Percentiles rank a stretch among this genome's conserved stretches.
Evolutionary conservation across 1,284 basidiomycete species (phyloP).

Genomic region (Cystobasidiaceae sp.): DNA sequence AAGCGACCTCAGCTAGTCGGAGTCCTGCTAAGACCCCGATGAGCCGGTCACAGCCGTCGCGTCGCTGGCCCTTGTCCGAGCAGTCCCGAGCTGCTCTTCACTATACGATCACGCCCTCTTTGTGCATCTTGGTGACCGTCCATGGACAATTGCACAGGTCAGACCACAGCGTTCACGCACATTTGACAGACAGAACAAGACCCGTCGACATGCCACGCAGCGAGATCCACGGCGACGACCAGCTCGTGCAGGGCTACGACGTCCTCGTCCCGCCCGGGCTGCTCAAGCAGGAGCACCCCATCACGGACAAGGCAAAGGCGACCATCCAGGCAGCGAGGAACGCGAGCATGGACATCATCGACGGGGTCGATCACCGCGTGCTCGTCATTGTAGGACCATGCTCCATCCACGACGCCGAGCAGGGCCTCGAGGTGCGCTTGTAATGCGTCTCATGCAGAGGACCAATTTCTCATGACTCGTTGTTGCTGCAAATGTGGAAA

Average conservation of each 20-base stretch:
- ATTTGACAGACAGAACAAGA: background rate
- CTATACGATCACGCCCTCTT: too few species aligned
- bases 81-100: too few species aligned
- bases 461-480: background rate
- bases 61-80: too few species aligned
- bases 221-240: conserved; percentile 23
- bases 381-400: conserved; percentile 92
- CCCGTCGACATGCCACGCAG: conserved; percentile 3
- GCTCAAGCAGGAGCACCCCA: conserved; percentile 73
- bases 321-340: conserved; percentile 76
- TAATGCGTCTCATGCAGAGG: background rate
- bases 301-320: conserved; percentile 51
- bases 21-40: too few species aligned
- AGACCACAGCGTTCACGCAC: too few species aligned
- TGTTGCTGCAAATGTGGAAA: background rate
- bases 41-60: too few species aligned
- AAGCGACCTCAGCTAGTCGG: too few species aligned
- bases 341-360: conserved; percentile 67
- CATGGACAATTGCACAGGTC: too few species aligned
- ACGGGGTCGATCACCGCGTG: conserved; percentile 75
- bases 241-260: conserved; percentile 56
- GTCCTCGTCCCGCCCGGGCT: conserved; percentile 86
- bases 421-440: conserved; percentile 25
- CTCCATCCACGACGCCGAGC: conserved; percentile 65
- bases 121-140: too few species aligned